Base-by-base conservation (phyloP, 371 early-diverging fungal genomes). In the Choanephora cucurbitarum region DNA sequence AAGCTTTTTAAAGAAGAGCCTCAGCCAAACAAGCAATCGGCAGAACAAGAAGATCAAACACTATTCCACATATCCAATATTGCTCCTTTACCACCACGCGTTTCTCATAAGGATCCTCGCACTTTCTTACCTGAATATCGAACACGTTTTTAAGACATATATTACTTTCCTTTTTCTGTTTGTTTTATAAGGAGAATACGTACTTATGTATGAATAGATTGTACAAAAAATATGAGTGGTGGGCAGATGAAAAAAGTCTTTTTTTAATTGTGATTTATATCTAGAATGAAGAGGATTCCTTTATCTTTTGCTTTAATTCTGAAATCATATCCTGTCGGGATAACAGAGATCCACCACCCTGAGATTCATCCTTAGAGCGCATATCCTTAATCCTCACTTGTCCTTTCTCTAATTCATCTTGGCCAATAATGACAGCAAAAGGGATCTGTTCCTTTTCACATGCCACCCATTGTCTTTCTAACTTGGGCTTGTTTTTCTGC, bases 391-490 rank as follows among this genome's bases (percentile, higher is more conserved):
- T 80, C 70, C 88, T 86, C 32, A 96, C 91, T 40, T 84, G 57
- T 9, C 89, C 89, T 22, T 79, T 69, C 17, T 78, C 83, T 21
- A 96, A 45, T 73, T 97, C 97, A 54, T 89, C 87, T 23, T 78
- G 66, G 31, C 96, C 97, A 34, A 97, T 78, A 58, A 96, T 92
- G 23, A 97, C 89, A 0, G 89, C 90, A 49, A 88, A 82, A 0
- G 97, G 97, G 47, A 98, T 94, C 52, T 85, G 82, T 31, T 91
- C 91, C 41, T 83, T 85, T 61, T 94, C 93, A 66, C 92, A 92
- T 9, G 64, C 74, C 48, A 84, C 80, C 79, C 90, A 95, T 71
- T 97, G 94, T 19, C 72, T 79, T 41, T 87, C 87, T 37, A 92
- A 75, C 55, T 93, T 88, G 5, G 92, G 91, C 66, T 96, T 93